These are phyloP conservation scores for Serendipita sp. DNA, from an alignment of 768 basidiomycete genomes.

Conservation along the genomic window DNA sequence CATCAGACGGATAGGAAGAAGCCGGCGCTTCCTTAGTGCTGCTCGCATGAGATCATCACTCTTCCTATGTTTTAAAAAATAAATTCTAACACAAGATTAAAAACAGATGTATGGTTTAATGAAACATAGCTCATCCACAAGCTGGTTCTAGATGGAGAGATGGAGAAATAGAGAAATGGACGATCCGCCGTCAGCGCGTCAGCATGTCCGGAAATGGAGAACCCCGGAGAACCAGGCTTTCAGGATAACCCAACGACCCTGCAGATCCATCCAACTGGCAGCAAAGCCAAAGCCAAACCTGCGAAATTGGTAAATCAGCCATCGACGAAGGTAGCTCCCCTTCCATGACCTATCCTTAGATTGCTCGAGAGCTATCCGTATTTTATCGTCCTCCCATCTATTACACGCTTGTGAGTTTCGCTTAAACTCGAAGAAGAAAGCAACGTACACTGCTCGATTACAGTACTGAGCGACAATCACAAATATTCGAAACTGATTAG, in stretches of 20 bases:
- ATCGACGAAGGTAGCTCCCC: neutral
- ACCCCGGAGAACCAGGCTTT: slow-evolving; percentile 48
- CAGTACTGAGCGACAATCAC: slow-evolving; percentile 85
- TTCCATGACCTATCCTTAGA: neutral
- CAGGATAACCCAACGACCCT: slow-evolving; percentile 37
- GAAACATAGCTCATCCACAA: too few relatives aligned
- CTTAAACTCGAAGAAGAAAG: neutral
- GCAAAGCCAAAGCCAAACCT: slow-evolving; percentile 26
- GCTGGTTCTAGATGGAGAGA: too few relatives aligned
- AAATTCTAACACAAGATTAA: too few relatives aligned
- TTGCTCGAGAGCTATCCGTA: neutral
- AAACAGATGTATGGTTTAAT: too few relatives aligned
- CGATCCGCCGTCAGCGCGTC: slow-evolving; percentile 27
- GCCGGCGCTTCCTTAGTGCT: too few relatives aligned
- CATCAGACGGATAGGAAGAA: too few relatives aligned
- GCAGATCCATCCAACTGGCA: slow-evolving; percentile 48
- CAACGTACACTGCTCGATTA: slow-evolving; percentile 40
- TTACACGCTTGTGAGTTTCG: neutral
- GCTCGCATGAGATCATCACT: too few relatives aligned
- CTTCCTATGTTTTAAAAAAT: too few relatives aligned
- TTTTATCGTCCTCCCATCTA: slow-evolving; percentile 3
- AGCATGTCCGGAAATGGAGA: slow-evolving; percentile 38
- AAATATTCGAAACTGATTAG: slow-evolving; percentile 59
- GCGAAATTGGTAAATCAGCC: neutral
- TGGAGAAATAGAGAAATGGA: too few relatives aligned